These are phyloP conservation scores for Talaromyces sp. DNA, from an alignment of 2,329 filamentous ascomycete species.

Conservation along the genomic window DNA sequence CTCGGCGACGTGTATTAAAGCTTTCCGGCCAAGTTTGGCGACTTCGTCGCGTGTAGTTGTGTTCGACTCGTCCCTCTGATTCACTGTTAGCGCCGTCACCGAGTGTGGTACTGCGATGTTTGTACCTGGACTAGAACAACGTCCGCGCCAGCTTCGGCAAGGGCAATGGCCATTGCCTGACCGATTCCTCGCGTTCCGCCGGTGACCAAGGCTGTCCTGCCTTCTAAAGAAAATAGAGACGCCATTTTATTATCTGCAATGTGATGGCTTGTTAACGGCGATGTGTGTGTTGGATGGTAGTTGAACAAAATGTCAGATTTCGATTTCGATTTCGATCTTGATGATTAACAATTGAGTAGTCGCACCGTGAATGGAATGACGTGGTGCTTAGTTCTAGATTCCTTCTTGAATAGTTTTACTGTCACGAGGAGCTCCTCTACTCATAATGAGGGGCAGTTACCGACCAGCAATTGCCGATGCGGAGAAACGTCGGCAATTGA, in stretches of 20 bases:
- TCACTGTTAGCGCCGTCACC: neutral
- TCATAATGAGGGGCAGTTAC: slow-evolving; percentile 19
- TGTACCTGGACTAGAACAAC: slow-evolving; percentile 43
- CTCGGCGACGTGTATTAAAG: slow-evolving; percentile 44
- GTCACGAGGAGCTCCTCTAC: neutral
- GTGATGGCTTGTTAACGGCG: neutral
- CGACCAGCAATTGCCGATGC: slow-evolving; percentile 18
- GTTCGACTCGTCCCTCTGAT: slow-evolving; percentile 53
- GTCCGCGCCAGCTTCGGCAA: slow-evolving; percentile 49
- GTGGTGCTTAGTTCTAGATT: neutral
- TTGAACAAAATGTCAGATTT: neutral
- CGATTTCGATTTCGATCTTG: neutral
- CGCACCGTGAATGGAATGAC: neutral
- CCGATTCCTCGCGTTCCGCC: slow-evolving; percentile 50
- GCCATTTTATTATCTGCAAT: slow-evolving; percentile 22
- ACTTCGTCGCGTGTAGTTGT: slow-evolving; percentile 44
- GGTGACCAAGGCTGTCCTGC: slow-evolving; percentile 46
- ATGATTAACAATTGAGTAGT: neutral
- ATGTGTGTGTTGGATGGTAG: neutral
- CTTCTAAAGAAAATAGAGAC: slow-evolving; percentile 39
- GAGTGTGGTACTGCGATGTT: neutral
- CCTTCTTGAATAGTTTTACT: neutral
- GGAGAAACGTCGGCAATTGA: slow-evolving; percentile 24
- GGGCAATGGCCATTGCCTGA: slow-evolving; percentile 45
- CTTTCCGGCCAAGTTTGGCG: slow-evolving; percentile 39